Percentiles rank a stretch among this genome's conserved stretches.
Evolutionary conservation across 2,329 filamentous ascomycete species (phyloP).

Genomic region (Hymenoscyphus occultus): DNA sequence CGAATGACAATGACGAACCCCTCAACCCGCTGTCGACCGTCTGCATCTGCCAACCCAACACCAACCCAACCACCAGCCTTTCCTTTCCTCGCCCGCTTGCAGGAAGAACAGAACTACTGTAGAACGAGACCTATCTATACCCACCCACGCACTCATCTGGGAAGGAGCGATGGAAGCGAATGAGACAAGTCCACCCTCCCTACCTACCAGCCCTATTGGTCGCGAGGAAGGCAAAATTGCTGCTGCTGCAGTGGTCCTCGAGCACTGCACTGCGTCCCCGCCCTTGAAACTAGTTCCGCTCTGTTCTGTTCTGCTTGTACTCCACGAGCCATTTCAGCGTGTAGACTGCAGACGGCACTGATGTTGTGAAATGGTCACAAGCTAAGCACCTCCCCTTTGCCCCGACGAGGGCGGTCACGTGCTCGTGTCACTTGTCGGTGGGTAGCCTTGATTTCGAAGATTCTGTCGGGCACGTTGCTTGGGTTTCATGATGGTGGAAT

Average conservation of each 20-base stretch:
- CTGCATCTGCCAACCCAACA: neutral
- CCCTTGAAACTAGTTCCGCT: neutral
- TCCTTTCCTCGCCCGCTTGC: constrained; percentile 1
- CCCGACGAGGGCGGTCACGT: neutral
- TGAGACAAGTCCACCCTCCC: too few relatives aligned
- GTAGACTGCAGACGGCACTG: neutral
- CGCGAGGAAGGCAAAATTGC: neutral
- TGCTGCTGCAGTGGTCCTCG: neutral
- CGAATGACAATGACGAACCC: neutral
- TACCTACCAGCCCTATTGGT: neutral
- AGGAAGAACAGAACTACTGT: too few relatives aligned
- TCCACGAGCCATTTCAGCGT: neutral
- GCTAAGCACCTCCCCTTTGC: neutral
- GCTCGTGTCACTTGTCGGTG: neutral
- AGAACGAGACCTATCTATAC: too few relatives aligned
- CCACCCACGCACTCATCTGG: neutral
- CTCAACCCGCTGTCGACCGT: too few relatives aligned
- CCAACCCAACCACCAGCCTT: neutral
- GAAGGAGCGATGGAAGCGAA: too few relatives aligned
- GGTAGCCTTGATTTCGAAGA: too few relatives aligned
- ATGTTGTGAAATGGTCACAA: neutral
- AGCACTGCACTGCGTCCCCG: neutral
- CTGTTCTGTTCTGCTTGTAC: too few relatives aligned
- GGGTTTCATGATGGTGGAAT: neutral
- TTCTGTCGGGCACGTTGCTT: neutral